Evolutionary conservation across 805 yeast species (phyloP).

Genomic region (Pichia deserticola): DNA sequence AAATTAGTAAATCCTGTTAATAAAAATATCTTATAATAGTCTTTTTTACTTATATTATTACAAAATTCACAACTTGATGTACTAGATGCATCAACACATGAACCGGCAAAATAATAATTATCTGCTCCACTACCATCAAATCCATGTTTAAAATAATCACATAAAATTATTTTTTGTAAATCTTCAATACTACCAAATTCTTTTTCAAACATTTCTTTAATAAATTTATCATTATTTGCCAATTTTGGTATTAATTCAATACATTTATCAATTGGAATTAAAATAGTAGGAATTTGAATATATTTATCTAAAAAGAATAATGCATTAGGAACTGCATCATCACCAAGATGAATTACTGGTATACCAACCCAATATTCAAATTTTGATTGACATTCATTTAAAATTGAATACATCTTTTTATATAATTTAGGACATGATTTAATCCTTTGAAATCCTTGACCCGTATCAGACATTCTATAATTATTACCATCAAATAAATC

Average conservation of each 20-base stretch:
- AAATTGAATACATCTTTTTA: conserved; percentile 62
- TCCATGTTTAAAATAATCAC: conserved; percentile 50
- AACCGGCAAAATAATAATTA: conserved; percentile 76
- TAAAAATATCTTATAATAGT: conserved; percentile 53
- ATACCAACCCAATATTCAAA: conserved; percentile 70
- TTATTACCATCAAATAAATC: conserved; percentile 52
- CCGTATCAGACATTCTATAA: conserved; percentile 62
- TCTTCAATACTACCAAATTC: conserved; percentile 52
- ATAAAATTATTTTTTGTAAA: conserved; percentile 40
- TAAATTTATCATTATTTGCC: conserved; percentile 37
- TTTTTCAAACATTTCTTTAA: conserved; percentile 42
- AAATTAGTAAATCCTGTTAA: conserved; percentile 69
- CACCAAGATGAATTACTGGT: conserved; percentile 74
- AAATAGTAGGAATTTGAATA: conserved; percentile 68
- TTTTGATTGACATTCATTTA: conserved; percentile 59
- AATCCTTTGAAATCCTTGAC: conserved; percentile 74
- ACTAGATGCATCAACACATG: conserved; percentile 76
- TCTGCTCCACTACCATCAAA: conserved; percentile 82
- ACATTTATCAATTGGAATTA: conserved; percentile 63
- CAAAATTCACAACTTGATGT: conserved; percentile 84
- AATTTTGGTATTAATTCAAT: conserved; percentile 48
- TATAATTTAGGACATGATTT: conserved; percentile 65
- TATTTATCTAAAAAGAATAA: conserved; percentile 73
- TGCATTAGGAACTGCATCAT: conserved; percentile 79
- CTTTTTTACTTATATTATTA: conserved; percentile 57